A percentile compares a stretch with the other conserved stretches of the same genome.
Evolutionary conservation across 2,329 filamentous ascomycete genomes (phyloP).

Genomic region (Cercospora citrullina): DNA sequence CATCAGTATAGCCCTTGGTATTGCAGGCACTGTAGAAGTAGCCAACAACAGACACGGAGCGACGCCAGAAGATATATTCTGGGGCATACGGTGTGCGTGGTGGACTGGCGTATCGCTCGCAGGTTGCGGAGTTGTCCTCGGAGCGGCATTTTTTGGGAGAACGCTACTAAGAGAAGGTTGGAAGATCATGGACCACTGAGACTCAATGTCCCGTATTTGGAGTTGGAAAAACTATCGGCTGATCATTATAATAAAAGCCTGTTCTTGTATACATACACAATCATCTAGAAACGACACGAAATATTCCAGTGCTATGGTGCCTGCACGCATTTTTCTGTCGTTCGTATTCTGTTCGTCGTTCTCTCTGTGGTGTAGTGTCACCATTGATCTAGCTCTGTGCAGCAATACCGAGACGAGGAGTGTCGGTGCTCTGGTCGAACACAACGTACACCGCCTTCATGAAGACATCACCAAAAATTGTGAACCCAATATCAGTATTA

Average conservation of each 20-base stretch:
- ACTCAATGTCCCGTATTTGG: neutral
- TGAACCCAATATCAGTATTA: slow-evolving; percentile 58
- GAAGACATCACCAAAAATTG: slow-evolving; percentile 71
- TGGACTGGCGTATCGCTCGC: slow-evolving; percentile 42
- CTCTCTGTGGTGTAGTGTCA: neutral
- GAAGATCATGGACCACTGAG: slow-evolving; percentile 12
- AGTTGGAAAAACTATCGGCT: neutral
- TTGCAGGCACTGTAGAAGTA: slow-evolving; percentile 63
- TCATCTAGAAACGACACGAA: slow-evolving; percentile 1
- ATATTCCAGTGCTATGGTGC: neutral
- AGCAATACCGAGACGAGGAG: slow-evolving; percentile 49
- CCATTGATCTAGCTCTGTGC: slow-evolving; percentile 34
- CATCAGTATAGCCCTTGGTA: slow-evolving; percentile 63
- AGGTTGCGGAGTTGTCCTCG: slow-evolving; percentile 30
- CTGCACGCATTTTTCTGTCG: neutral
- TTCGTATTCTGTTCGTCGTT: neutral
- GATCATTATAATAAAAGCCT: neutral
- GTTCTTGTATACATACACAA: neutral
- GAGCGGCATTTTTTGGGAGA: slow-evolving; percentile 27
- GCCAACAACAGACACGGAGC: slow-evolving; percentile 43
- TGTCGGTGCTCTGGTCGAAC: slow-evolving; percentile 57
- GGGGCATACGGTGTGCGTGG: slow-evolving; percentile 43
- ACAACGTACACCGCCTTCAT: slow-evolving; percentile 76
- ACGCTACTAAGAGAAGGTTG: slow-evolving; percentile 14
- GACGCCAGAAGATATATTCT: slow-evolving; percentile 36